phyloP scores from a whole-genome alignment of 1,284 basidiomycete genomes.

The Sanghuangporus weigelae region DNA sequence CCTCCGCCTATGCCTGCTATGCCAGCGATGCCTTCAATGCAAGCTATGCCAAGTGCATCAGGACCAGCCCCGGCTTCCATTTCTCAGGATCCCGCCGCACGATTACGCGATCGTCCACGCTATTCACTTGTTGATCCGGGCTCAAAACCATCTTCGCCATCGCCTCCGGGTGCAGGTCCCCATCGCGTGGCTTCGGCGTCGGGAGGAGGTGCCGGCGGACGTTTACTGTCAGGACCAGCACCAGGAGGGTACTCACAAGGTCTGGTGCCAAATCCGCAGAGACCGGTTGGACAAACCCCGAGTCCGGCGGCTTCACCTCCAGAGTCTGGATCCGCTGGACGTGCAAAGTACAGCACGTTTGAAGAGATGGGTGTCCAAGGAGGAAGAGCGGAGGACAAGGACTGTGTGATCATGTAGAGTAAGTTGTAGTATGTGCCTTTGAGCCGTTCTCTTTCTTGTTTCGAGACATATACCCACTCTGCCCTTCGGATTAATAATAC shows the following conservation, averaged over 20 bases:
- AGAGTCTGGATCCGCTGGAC: background rate
- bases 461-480: background rate
- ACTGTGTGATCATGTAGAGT: constrained; percentile 76
- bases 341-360: constrained; percentile 70
- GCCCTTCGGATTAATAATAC: background rate
- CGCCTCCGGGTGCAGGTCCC: background rate
- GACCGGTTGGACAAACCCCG: background rate
- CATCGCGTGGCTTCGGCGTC: background rate
- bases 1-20: constrained; percentile 15
- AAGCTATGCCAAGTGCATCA: background rate
- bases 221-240: constrained; percentile 2
- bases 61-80: background rate
- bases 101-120: constrained; percentile 29
- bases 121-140: constrained; percentile 35
- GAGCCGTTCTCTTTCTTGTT: background rate
- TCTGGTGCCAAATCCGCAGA: background rate
- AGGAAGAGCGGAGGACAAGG: constrained; percentile 69
- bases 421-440: background rate
- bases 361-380: constrained; percentile 88
- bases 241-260: background rate
- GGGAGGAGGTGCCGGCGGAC: constrained; percentile 3
- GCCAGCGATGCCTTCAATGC: background rate
- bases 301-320: constrained; percentile 6
- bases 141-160: background rate
- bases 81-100: constrained; percentile 4